Conservation (phyloP, 495 filamentous ascomycete genomes). For the Thermothielavioides terrestris region DNA sequence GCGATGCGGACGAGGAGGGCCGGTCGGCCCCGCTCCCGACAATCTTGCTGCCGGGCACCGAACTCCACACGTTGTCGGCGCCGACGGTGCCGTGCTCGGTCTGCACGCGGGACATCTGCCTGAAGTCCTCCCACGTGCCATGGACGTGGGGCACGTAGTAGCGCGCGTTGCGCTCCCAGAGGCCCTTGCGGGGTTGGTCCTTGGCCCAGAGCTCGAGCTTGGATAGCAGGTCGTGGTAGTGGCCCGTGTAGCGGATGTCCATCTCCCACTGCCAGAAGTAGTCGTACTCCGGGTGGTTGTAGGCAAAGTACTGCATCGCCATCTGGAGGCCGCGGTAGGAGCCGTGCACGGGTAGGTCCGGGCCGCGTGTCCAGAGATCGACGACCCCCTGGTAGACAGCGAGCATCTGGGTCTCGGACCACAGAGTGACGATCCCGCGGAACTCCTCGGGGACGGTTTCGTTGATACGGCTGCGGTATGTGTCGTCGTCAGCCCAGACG, state of each 20-base stretch:
- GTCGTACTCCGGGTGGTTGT: constrained; percentile 87
- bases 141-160: constrained; percentile 89
- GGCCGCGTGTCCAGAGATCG: constrained; percentile 60
- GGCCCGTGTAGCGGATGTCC: constrained; percentile 92
- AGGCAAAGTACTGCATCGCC: constrained; percentile 88
- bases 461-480: constrained; percentile 51
- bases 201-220: constrained; percentile 66
- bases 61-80: constrained; percentile 62
- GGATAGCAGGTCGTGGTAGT: constrained; percentile 85
- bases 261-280: constrained; percentile 99
- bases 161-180: constrained; percentile 88
- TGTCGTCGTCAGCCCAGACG: constrained; percentile 54
- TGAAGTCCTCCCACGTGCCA: constrained; percentile 87
- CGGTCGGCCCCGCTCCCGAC: constrained; percentile 13
- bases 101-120: constrained; percentile 83
- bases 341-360: constrained; percentile 68
- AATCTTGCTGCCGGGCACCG: constrained; percentile 30
- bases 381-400: constrained; percentile 75
- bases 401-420: constrained; percentile 87
- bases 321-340: constrained; percentile 87
- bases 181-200: constrained; percentile 74
- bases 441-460: constrained; percentile 78
- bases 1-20: constrained; percentile 10
- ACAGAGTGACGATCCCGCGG: constrained; percentile 76
- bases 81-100: constrained; percentile 71